phyloP scores from a whole-genome alignment of 164 flowering plant genomes.

The Vitis labrusca region DNA sequence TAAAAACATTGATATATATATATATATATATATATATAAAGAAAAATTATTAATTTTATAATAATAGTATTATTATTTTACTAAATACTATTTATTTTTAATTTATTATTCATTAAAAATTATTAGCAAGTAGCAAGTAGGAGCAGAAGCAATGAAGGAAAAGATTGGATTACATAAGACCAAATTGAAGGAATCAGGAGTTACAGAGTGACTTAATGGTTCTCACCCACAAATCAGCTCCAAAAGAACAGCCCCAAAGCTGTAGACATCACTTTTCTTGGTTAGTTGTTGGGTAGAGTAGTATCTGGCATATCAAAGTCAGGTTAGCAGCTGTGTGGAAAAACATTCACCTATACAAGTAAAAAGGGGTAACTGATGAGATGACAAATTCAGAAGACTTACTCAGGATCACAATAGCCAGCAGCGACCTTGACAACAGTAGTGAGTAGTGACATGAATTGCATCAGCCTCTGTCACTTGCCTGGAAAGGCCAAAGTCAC shows the following conservation, averaged over 20 bases:
- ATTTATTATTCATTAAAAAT: no score
- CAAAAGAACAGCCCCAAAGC: conserved; percentile 88
- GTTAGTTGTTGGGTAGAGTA: conserved; percentile 82
- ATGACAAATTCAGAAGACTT: conserved; percentile 19
- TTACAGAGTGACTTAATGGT: conserved; percentile 67
- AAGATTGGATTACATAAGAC: conserved; percentile 56
- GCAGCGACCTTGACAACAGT: conserved; percentile 88
- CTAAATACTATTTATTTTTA: no score
- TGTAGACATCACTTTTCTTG: conserved; percentile 87
- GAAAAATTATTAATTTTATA: no score
- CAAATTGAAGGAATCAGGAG: conserved; percentile 81
- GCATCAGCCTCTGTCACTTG: conserved; percentile 68
- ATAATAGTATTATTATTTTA: no score
- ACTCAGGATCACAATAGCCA: conserved; percentile 95
- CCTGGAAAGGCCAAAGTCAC: conserved; percentile 89
- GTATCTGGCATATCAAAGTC: conserved; percentile 44
- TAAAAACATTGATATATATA: no score
- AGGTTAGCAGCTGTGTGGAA: conserved; percentile 1
- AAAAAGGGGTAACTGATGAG: neutral
- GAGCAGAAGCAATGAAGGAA: neutral
- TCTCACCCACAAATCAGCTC: conserved; percentile 92
- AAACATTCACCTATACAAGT: no score
- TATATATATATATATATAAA: no score
- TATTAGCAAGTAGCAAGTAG: neutral
- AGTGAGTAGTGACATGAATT: conserved; percentile 76